Percentiles rank a stretch among this genome's conserved stretches.
phyloP scores from a whole-genome alignment of 2,329 filamentous ascomycete species.

The Apiospora malaysiana region DNA sequence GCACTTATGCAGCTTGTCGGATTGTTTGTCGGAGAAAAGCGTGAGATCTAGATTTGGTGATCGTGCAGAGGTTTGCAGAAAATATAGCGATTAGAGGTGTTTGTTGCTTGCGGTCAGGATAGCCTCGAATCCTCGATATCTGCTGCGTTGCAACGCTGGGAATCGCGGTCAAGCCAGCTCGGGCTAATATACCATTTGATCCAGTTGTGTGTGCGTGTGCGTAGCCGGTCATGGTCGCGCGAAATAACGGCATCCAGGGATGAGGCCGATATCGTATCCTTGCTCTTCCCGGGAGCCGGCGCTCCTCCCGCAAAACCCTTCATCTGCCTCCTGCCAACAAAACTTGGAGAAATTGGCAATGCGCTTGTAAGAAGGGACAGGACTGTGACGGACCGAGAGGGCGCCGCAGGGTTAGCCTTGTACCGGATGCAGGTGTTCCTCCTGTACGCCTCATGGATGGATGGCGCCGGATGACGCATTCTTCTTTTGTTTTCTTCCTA shows the following conservation, averaged over 20 bases:
- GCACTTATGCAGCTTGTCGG: conserved; percentile 13
- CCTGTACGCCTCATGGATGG: background rate
- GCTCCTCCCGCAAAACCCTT: conserved; percentile 2
- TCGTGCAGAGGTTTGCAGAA: conserved; percentile 17
- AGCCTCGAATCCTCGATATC: background rate
- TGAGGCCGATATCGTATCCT: conserved; percentile 15
- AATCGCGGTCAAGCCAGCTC: background rate
- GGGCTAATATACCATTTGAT: background rate
- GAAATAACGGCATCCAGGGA: conserved; percentile 12
- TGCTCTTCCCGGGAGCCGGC: conserved; percentile 1
- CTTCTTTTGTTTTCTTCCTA: background rate
- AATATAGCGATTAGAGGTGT: background rate
- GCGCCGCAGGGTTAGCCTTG: background rate
- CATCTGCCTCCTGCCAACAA: background rate
- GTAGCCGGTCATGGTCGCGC: conserved; percentile 1
- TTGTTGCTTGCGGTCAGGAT: background rate
- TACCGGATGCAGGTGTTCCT: background rate
- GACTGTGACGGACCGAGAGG: background rate
- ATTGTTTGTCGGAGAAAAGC: conserved; percentile 10
- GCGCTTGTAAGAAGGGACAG: background rate
- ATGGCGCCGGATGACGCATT: background rate
- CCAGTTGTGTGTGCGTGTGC: background rate
- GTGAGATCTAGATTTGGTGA: conserved; percentile 6
- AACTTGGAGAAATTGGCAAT: background rate
- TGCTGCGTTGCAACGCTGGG: background rate